Conservation (phyloP, 495 filamentous ascomycete species). For the Xylaria bambusicola region DNA sequence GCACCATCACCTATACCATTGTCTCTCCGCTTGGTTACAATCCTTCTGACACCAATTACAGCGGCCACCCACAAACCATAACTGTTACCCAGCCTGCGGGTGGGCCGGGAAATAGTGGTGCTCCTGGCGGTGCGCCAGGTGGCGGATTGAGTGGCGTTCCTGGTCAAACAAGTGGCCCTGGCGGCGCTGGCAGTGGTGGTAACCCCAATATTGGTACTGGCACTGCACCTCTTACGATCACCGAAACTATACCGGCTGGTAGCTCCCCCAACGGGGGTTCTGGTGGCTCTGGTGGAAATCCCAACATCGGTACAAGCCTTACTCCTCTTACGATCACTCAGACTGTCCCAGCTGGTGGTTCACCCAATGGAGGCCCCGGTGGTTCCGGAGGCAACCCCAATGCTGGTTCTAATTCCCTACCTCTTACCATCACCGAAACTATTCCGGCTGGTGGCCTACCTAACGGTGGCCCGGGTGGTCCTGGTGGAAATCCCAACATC, state of each 20-base stretch:
- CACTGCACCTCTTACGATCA: conserved; percentile 7
- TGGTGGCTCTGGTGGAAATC: not conserved
- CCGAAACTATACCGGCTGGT: conserved; percentile 7
- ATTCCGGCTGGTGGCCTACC: not conserved
- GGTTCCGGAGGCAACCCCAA: conserved; percentile 8
- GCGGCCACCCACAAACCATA: conserved; percentile 8
- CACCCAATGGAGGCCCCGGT: not conserved
- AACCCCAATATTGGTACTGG: conserved; percentile 1
- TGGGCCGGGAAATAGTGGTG: conserved; percentile 10
- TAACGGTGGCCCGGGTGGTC: not conserved
- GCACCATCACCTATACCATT: conserved; percentile 31
- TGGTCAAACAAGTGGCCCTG: conserved; percentile 7
- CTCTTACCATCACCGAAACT: conserved; percentile 14
- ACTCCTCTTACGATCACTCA: not conserved
- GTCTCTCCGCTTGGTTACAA: conserved; percentile 20
- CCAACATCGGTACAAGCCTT: not conserved
- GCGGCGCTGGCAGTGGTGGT: conserved; percentile 14
- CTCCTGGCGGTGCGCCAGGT: not conserved
- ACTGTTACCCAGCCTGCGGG: conserved; percentile 10
- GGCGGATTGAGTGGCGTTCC: not conserved
- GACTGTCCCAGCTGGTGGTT: not conserved
- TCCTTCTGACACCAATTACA: conserved; percentile 1
- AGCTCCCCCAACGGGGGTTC: not conserved
- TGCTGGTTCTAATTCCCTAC: not conserved
- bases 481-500: not conserved